A percentile compares a stretch with the other conserved stretches of the same genome.
Conservation (phyloP, 441 rosid genomes). For the Pelargonium australe region DNA sequence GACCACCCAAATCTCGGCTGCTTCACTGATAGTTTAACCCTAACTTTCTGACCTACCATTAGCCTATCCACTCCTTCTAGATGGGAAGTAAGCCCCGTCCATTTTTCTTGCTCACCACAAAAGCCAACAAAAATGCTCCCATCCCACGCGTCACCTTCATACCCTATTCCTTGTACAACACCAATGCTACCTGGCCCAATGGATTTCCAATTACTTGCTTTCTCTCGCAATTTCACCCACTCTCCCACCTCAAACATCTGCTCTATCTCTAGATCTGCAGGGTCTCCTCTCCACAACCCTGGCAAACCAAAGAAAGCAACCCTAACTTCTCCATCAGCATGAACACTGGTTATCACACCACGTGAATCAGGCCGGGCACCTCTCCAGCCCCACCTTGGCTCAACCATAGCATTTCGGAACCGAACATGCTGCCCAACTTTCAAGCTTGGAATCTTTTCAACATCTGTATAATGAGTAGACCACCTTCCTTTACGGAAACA, state of each 20-base stretch:
- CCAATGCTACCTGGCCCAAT: slow-evolving; percentile 76
- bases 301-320: slow-evolving; percentile 79
- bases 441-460: slow-evolving; percentile 72
- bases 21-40: slow-evolving; percentile 68
- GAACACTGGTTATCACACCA: slow-evolving; percentile 76
- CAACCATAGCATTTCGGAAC: slow-evolving; percentile 64
- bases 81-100: slow-evolving; percentile 67
- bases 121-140: slow-evolving; percentile 72
- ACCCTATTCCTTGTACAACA: slow-evolving; percentile 82
- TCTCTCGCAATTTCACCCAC: slow-evolving; percentile 75
- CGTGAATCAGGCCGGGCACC: slow-evolving; percentile 64
- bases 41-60: slow-evolving; percentile 68
- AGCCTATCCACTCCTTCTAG: slow-evolving; percentile 66
- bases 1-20: slow-evolving; percentile 99
- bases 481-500: slow-evolving; percentile 91
- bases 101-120: slow-evolving; percentile 92
- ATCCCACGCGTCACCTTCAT: slow-evolving; percentile 78
- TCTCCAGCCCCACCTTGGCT: slow-evolving; percentile 99
- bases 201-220: slow-evolving; percentile 64
- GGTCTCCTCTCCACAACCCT: slow-evolving; percentile 94
- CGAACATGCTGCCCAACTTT: slow-evolving; percentile 89
- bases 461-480: slow-evolving; percentile 73
- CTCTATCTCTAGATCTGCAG: slow-evolving; percentile 80
- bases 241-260: slow-evolving; percentile 84
- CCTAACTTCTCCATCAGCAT: slow-evolving; percentile 91